Base-by-base conservation (phyloP, 345 rosid genomes). In the Schrenkiella parvula region DNA sequence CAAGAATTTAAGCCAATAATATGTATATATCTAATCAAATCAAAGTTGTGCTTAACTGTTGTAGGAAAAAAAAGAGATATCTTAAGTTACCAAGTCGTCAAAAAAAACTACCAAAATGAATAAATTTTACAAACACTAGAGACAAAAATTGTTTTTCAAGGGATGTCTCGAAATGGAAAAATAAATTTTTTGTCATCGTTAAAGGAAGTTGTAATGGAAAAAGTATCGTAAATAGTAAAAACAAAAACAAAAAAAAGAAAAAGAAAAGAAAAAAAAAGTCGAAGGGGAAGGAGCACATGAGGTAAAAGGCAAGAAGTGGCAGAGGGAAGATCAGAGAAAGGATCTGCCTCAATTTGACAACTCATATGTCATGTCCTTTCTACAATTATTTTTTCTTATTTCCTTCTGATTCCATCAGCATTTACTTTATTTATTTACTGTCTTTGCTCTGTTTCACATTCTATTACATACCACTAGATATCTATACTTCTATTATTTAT, bases 261-360 rank as follows among this genome's bases (percentile, higher is more conserved):
- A 12, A 3, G 8, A 46, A 2, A 25, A 37, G n/a, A n/a, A 72
- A 10, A 25, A 46, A 74, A 58, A 58, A 58, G 68, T 1, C 26
- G 60, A 46, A 58, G 58, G 54, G 11, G 37, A 59, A 39, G 73
- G 79, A 68, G 69, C 64, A 68, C 69, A 60, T 62, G 79, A 76
- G 70, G 63, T 67, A 61, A 68, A 75, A 75, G 74, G 74, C 73
- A 68, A 76, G 52, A 69, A 25, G 70, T 61, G 70, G 75, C 70
- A 75, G 79, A 76, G 70, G n/a, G 66, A 63, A 54, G 79, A 63
- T 68, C 70, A 68, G 60, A 69, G 75, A 69, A 69, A 67, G 69
- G 74, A 75, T 75, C 79, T 75, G 74, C 73, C 79, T 68, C 60
- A 41, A 31, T 75, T 67, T 60, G 80, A 76, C 80, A 69, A 76